These are phyloP conservation scores for Simplicillium aogashimaense DNA, from an alignment of 2,329 filamentous ascomycete species.

Conservation along the genomic window DNA sequence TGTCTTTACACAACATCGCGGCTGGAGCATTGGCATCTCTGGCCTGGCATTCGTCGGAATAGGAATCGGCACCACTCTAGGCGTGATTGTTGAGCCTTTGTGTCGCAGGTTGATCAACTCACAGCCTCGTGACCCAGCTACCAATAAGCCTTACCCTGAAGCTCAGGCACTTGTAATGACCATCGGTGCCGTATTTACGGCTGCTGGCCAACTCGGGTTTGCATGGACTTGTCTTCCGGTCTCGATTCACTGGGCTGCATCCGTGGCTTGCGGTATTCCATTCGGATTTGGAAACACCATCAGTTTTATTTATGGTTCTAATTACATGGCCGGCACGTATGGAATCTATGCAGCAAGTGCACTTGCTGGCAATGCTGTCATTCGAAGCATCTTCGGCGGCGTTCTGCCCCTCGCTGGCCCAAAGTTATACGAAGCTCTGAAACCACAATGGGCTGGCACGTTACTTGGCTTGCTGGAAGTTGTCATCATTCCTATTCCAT, in stretches of 20 bases:
- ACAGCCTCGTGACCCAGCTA: slow-evolving; percentile 65
- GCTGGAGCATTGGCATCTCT: slow-evolving; percentile 64
- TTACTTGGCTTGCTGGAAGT: slow-evolving; percentile 66
- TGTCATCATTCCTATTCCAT: slow-evolving; percentile 65
- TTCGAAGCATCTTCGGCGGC: slow-evolving; percentile 5
- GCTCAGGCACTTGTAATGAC: slow-evolving; percentile 73
- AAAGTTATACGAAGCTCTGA: slow-evolving; percentile 58
- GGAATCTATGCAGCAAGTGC: slow-evolving; percentile 75
- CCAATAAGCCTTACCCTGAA: slow-evolving; percentile 65
- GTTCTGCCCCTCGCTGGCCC: slow-evolving; percentile 28
- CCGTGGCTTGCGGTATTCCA: slow-evolving; percentile 67
- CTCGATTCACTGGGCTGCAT: slow-evolving; percentile 72
- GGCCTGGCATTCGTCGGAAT: slow-evolving; percentile 72
- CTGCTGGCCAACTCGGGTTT: slow-evolving; percentile 75
- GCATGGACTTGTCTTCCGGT: slow-evolving; percentile 76
- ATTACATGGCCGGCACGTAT: slow-evolving; percentile 72
- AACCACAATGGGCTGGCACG: slow-evolving; percentile 71
- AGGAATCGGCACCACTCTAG: slow-evolving; percentile 51
- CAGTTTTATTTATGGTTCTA: slow-evolving; percentile 74
- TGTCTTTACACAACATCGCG: slow-evolving; percentile 64
- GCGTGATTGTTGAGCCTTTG: slow-evolving; percentile 57
- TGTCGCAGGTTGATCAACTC: slow-evolving; percentile 68
- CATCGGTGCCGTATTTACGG: slow-evolving; percentile 63
- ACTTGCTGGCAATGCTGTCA: slow-evolving; percentile 62
- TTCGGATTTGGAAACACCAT: slow-evolving; percentile 70